Percentiles rank a stretch among this genome's conserved stretches.
phyloP scores from a whole-genome alignment of 495 filamentous ascomycete genomes.

The Penicillium roqueforti region DNA sequence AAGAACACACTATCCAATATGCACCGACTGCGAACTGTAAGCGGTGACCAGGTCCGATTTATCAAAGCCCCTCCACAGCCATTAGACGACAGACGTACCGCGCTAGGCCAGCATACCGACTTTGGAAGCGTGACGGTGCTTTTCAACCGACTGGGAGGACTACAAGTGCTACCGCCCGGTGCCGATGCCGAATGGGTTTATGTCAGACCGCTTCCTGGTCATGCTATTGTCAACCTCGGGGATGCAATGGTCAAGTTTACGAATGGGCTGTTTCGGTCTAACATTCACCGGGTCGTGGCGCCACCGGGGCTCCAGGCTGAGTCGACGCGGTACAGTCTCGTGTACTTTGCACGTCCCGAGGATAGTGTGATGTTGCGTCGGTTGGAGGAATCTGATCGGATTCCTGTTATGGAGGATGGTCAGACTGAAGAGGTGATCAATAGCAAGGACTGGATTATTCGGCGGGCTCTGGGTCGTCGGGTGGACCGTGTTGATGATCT shows the following conservation, averaged over 20 bases:
- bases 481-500: slow-evolving; percentile 28
- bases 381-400: slow-evolving; percentile 33
- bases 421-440: slow-evolving; percentile 39
- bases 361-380: slow-evolving; percentile 50
- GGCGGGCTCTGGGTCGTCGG: slow-evolving; percentile 38
- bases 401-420: slow-evolving; percentile 31
- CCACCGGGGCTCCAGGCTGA: slow-evolving; percentile 52
- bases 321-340: slow-evolving; percentile 53
- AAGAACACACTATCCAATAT: slow-evolving; percentile 42
- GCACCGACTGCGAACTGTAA: slow-evolving; percentile 45
- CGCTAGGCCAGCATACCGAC: slow-evolving; percentile 50
- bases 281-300: slow-evolving; percentile 59
- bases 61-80: slow-evolving; percentile 46
- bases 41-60: slow-evolving; percentile 59
- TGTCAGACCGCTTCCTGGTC: slow-evolving; percentile 54
- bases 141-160: slow-evolving; percentile 57
- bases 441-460: slow-evolving; percentile 48
- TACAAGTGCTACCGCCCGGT: slow-evolving; percentile 52
- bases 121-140: slow-evolving; percentile 55
- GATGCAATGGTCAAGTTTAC: slow-evolving; percentile 64
- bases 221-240: slow-evolving; percentile 61
- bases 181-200: slow-evolving; percentile 52
- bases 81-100: slow-evolving; percentile 33
- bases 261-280: slow-evolving; percentile 54
- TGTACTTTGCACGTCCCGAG: slow-evolving; percentile 60